Evolutionary conservation across 768 basidiomycete species (phyloP).

Genomic region (Podaxis sp.): DNA sequence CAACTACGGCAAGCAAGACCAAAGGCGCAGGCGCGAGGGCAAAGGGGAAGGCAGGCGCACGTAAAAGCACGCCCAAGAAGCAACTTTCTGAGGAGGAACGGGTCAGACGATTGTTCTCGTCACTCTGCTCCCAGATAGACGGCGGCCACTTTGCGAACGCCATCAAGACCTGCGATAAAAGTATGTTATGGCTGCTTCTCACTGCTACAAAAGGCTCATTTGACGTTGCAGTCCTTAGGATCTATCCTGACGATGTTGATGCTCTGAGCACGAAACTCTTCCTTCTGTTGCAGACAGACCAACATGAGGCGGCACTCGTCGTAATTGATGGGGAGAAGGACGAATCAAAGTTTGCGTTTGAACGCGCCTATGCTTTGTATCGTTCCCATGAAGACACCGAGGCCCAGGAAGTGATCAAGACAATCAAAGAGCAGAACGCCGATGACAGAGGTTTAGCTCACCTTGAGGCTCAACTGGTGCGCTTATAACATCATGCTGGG

Average conservation of each 20-base stretch:
- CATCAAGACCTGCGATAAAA: slow-evolving; percentile 90
- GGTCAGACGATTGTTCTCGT: slow-evolving; percentile 66
- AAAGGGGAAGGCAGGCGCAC: slow-evolving; percentile 19
- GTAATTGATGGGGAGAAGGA: slow-evolving; percentile 44
- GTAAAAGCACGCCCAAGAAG: slow-evolving; percentile 31
- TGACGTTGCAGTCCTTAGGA: slow-evolving; percentile 56
- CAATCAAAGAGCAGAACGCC: slow-evolving; percentile 44
- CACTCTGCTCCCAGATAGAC: slow-evolving; percentile 85
- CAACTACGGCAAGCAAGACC: slow-evolving; percentile 18
- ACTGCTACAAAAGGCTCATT: slow-evolving; percentile 11
- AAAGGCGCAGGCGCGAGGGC: slow-evolving; percentile 14
- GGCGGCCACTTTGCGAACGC: slow-evolving; percentile 86
- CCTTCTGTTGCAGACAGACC: slow-evolving; percentile 83
- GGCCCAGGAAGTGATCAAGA: slow-evolving; percentile 52
- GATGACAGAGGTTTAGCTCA: slow-evolving; percentile 67
- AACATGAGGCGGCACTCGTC: slow-evolving; percentile 67
- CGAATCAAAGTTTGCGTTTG: slow-evolving; percentile 46
- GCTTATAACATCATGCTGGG: slow-evolving; percentile 26
- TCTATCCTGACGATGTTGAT: slow-evolving; percentile 67
- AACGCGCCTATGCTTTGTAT: slow-evolving; percentile 82
- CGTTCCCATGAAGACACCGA: slow-evolving; percentile 77
- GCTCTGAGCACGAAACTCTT: slow-evolving; percentile 85
- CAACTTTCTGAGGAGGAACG: slow-evolving; percentile 34
- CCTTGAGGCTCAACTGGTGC: slow-evolving; percentile 86
- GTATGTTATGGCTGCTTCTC: slow-evolving; percentile 42